Base-by-base conservation (phyloP, 331 rosid genomes). In the Acacia pycnantha region DNA sequence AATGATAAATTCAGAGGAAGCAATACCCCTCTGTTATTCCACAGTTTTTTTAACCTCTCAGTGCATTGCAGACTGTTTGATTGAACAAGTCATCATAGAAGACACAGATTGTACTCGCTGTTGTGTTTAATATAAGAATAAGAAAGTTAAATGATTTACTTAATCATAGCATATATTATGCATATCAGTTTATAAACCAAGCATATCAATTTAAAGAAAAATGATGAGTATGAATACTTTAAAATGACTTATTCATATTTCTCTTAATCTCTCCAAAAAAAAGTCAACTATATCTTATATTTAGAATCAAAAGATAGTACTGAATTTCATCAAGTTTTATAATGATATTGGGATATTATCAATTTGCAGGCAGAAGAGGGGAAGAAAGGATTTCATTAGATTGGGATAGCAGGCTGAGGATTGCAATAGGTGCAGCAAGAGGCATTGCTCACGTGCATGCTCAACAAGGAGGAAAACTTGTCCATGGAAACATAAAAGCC, bases 401-500 rank as follows among this genome's bases (percentile, higher is more conserved):
- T 76, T 95, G 99, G 99, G 94, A 93, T 24, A 82, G 87, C 47
- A 77, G 99, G 44, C 83, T 95, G 22, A 86, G 84, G 81, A 91
- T 93, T 68, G 90, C 94, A 69, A 74, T 92, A 9, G 99, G 99
- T n/a, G 88, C 89, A 74, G 98, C 99, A 62, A 92, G 94, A 87
- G 99, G 98, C 77, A 88, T 95, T 24, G 92, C 97, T 75, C 87
- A 90, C 84, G 80, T 95, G 81, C 98, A 95, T 84, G 74, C 91
- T 26, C 86, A 81, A 66, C 78, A 73, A 26, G 89, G 89, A 76
- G 97, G 91, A 13, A 90, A 89, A 80, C 93, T 93, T 29, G 84
- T 90, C 83, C 98, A 93, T 85, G 99, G 97, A 77, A 93, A 95
- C 93, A 79, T 95, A 78, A 95, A 90, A 83, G 88, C 99, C 77